These are phyloP conservation scores for Pachysandra terminalis DNA, from an alignment of 164 flowering plant genomes.

Conservation along the genomic window DNA sequence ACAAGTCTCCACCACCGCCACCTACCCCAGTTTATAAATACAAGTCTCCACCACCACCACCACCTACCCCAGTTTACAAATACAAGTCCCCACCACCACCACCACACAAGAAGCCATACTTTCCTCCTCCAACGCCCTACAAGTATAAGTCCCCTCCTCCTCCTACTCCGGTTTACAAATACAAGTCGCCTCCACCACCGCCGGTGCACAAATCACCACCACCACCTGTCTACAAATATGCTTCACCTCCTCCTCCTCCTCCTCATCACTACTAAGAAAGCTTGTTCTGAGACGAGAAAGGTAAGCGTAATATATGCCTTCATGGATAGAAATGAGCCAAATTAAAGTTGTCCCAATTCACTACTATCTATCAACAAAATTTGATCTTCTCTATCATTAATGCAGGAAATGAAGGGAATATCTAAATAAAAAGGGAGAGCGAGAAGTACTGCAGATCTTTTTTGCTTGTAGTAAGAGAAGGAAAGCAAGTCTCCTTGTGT, in stretches of 20 bases:
- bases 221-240: constrained; percentile 7
- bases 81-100: too few relatives aligned
- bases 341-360: too few relatives aligned
- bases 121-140: constrained; percentile 9
- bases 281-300: neutral
- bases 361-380: neutral
- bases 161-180: neutral
- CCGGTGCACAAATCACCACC: neutral
- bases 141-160: constrained; percentile 8
- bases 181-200: constrained; percentile 13
- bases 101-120: too few relatives aligned
- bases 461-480: neutral
- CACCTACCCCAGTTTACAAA: too few relatives aligned
- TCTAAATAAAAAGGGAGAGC: neutral
- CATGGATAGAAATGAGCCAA: neutral
- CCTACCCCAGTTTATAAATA: too few relatives aligned
- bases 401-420: neutral
- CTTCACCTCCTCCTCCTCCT: constrained; percentile 14
- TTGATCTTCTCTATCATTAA: neutral
- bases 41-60: too few relatives aligned
- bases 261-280: neutral
- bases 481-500: neutral
- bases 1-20: too few relatives aligned
- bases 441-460: neutral
- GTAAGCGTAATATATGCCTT: neutral